Evolutionary conservation across 1,284 basidiomycete genomes (phyloP).

Genomic region (Tilletiopsis washingtonensis): DNA sequence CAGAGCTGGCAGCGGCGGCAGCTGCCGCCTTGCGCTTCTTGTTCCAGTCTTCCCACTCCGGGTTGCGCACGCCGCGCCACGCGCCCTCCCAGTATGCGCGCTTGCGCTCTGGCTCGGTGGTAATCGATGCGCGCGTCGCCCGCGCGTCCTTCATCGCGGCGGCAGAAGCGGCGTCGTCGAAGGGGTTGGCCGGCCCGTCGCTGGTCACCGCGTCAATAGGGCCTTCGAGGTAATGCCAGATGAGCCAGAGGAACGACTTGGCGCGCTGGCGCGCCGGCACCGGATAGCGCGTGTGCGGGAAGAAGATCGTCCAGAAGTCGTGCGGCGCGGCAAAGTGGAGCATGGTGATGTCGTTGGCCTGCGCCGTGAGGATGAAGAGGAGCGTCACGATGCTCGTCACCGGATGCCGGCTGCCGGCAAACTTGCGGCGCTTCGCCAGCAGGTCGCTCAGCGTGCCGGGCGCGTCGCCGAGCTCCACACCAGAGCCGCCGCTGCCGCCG

Average conservation of each 20-base stretch:
- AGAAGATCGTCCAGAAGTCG: constrained; percentile 42
- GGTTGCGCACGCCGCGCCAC: constrained; percentile 36
- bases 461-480: background rate
- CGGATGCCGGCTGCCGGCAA: constrained; percentile 13
- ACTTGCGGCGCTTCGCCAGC: constrained; percentile 14
- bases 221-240: constrained; percentile 44
- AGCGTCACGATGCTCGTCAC: constrained; percentile 40
- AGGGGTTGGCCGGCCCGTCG: constrained; percentile 38
- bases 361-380: constrained; percentile 37
- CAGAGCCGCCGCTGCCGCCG: too few species aligned
- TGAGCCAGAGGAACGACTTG: constrained; percentile 39
- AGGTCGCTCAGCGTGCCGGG: constrained; percentile 10
- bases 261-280: constrained; percentile 33
- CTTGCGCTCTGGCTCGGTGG: constrained; percentile 19
- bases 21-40: constrained; percentile 11
- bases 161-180: constrained; percentile 28
- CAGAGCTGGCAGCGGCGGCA: background rate
- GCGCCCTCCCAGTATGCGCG: constrained; percentile 10
- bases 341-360: constrained; percentile 28
- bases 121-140: constrained; percentile 18
- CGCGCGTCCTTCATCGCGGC: constrained; percentile 17
- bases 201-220: background rate
- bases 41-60: constrained; percentile 28
- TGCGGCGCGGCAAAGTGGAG: constrained; percentile 35
- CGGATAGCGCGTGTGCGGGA: constrained; percentile 32